Conservation (phyloP, 495 filamentous ascomycete species). For the Penicillium dipodomyicola region DNA sequence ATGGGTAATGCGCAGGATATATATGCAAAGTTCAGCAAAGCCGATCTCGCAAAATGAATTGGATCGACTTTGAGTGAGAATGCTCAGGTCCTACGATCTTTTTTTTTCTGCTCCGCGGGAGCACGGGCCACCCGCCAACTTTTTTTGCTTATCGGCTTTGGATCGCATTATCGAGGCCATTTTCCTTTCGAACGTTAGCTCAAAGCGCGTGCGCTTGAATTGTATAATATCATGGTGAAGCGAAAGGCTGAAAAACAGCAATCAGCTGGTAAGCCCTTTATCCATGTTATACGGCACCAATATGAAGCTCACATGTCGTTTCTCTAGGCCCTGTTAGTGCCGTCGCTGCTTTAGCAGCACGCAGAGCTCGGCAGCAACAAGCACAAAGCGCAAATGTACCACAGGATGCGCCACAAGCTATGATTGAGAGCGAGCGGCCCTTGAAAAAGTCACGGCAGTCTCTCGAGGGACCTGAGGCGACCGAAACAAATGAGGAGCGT, state of each 20-base stretch:
- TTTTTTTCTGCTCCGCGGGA: slow-evolving; percentile 48
- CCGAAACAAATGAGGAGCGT: slow-evolving; percentile 14
- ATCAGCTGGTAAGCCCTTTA: slow-evolving; percentile 29
- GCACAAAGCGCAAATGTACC: slow-evolving; percentile 23
- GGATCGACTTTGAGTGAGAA: slow-evolving; percentile 17
- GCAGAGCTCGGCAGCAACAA: slow-evolving; percentile 47
- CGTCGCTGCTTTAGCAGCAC: slow-evolving; percentile 46
- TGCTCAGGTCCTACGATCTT: slow-evolving; percentile 29
- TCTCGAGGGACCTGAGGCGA: slow-evolving; percentile 20
- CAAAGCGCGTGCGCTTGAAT: neutral
- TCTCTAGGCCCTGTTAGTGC: slow-evolving; percentile 43
- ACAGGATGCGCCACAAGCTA: slow-evolving; percentile 18
- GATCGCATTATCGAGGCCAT: slow-evolving; percentile 23
- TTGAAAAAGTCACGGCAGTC: slow-evolving; percentile 38
- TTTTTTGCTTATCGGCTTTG: slow-evolving; percentile 35
- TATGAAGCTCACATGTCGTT: slow-evolving; percentile 2
- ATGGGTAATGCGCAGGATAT: neutral
- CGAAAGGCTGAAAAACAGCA: slow-evolving; percentile 47
- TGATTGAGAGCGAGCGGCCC: slow-evolving; percentile 32
- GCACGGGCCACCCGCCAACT: slow-evolving; percentile 44
- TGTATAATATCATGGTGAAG: slow-evolving; percentile 32
- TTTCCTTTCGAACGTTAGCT: slow-evolving; percentile 6
- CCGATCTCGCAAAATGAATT: neutral
- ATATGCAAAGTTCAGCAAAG: neutral
- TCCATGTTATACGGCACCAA: neutral